Base-by-base conservation (phyloP, 2,329 filamentous ascomycete genomes). In the Clonostachys sp. region DNA sequence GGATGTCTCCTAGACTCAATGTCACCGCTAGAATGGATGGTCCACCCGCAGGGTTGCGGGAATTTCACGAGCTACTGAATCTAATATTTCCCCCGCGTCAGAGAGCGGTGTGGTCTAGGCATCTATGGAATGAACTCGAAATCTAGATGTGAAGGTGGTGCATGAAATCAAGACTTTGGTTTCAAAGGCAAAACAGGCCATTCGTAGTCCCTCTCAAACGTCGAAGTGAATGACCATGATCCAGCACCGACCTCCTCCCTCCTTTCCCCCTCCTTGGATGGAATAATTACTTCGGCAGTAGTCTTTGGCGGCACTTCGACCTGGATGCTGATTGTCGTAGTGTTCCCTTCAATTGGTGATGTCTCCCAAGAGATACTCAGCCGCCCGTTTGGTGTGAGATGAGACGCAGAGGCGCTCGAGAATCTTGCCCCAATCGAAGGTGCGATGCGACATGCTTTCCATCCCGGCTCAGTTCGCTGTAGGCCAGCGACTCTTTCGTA, bases 191-290 rank as follows among this genome's bases (percentile, higher is more conserved):
- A 18, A 17, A 45, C 33, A n/a, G 43, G 43, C 43, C 43, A 45
- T 14, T 45, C 43, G n/a, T 45, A 45, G 12, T 45, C 43, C 18
- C 43, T 45, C 33, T 34, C n/a, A 18, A 45, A 45, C 14, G 59
- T 56, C 0, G 50, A 53, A 57, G 14, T 18, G 36, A 39, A 39
- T 8, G 14, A n/a, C 36, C 36, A 39, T 18, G 7, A 18, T 18
- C 36, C 36, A 39, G 36, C 14, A 39, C 7, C 10, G 17, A 39
- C 36, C 7, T n/a, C 14, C 12, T 39, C 17, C 14, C 14, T 18
- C 17, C 17, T 12, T 2, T 39, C 36, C 17, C 36, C 36, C 12
- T 18, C 36, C 14, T 18, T 18, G 17, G 14, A 39, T n/a, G 36
- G 36, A 18, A 39, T n/a, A 39, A 39, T 18, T n/a, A 39, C 17